Conservation (phyloP, 2,329 filamentous ascomycete species). For the Lecanicillium sp. region DNA sequence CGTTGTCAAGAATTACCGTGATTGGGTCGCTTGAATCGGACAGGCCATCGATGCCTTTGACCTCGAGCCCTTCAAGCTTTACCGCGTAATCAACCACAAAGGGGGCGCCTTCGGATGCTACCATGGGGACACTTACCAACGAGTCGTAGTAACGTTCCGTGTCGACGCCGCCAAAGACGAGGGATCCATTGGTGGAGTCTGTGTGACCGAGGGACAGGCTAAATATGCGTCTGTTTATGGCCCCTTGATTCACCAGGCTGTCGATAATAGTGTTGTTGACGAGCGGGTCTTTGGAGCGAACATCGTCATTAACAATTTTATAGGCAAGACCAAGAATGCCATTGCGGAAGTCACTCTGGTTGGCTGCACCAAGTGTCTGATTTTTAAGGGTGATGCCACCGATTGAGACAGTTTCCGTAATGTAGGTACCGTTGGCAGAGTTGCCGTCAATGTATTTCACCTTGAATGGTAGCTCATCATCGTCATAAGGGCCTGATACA, state of each 20-base stretch:
- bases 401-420: background rate
- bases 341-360: background rate
- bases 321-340: constrained; percentile 1
- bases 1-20: background rate
- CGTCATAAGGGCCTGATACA: background rate
- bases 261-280: constrained; percentile 1
- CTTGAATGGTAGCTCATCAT: background rate
- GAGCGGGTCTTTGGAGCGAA: background rate
- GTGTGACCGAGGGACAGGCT: background rate
- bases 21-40: background rate
- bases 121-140: constrained; percentile 1
- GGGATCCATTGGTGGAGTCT: constrained; percentile 3
- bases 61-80: background rate
- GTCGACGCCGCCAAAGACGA: constrained; percentile 9
- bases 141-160: constrained; percentile 8
- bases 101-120: background rate
- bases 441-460: background rate
- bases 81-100: constrained; percentile 4
- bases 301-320: background rate
- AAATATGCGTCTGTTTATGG: background rate
- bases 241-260: background rate
- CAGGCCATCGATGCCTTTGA: background rate
- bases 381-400: background rate
- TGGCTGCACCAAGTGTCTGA: background rate
- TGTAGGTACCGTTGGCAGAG: background rate